phyloP scores from a whole-genome alignment of 1,139 yeast species.

The Debaryomyces subglobosus region DNA sequence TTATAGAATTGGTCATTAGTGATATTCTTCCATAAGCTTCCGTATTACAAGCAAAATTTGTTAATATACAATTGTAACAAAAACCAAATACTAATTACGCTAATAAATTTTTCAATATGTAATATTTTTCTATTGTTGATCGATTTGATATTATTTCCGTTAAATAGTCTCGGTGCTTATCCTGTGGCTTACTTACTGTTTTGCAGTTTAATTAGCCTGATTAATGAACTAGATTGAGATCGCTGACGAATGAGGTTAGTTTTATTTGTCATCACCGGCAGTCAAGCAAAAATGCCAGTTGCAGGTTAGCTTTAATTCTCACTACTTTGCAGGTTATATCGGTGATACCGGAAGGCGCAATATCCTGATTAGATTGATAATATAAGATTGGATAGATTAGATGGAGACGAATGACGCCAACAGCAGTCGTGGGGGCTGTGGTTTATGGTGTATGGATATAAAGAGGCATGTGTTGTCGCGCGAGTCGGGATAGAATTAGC shows the following conservation, averaged over 20 bases:
- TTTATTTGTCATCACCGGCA: not conserved
- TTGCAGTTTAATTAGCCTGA: not conserved
- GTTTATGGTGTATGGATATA: not conserved
- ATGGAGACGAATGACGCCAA: not conserved
- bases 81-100: not conserved
- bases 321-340: not conserved
- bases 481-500: too few species aligned
- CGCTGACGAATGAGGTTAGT: not conserved
- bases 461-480: too few species aligned
- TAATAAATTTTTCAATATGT: not conserved
- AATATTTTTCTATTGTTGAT: not conserved
- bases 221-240: not conserved
- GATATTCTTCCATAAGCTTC: slow-evolving; percentile 1
- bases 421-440: not conserved
- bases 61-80: not conserved
- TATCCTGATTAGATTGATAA: not conserved
- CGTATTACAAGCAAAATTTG: too few species aligned
- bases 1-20: not conserved
- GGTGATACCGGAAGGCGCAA: not conserved
- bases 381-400: not conserved
- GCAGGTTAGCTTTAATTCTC: not conserved
- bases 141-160: not conserved
- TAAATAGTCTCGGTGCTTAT: not conserved
- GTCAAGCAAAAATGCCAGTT: not conserved
- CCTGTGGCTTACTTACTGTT: not conserved